phyloP scores from a whole-genome alignment of 2,329 filamentous ascomycete genomes.

The Tympanopsis confertula region DNA sequence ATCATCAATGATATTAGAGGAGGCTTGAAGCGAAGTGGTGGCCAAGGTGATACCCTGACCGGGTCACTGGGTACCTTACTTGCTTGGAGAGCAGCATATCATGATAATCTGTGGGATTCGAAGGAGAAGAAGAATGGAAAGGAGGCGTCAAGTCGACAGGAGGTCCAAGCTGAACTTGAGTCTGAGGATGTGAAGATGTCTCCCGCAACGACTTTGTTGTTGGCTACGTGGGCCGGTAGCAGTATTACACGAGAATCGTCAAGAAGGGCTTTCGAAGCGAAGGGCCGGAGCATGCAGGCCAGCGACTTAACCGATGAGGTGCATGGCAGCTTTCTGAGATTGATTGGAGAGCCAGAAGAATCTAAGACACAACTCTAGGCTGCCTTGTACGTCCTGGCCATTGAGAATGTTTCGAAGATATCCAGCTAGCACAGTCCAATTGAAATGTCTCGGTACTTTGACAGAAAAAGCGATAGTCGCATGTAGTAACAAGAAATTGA shows the following conservation, averaged over 20 bases:
- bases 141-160: constrained; percentile 20
- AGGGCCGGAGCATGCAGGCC: constrained; percentile 51
- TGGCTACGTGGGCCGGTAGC: constrained; percentile 50
- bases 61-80: constrained; percentile 50
- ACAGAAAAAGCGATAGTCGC: too few relatives aligned
- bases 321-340: constrained; percentile 43
- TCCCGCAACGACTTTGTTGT: constrained; percentile 22
- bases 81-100: constrained; percentile 50
- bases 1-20: constrained; percentile 46
- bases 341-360: constrained; percentile 41
- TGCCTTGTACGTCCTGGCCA: too few relatives aligned
- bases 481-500: too few relatives aligned
- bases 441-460: too few relatives aligned
- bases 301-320: constrained; percentile 55
- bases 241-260: constrained; percentile 57
- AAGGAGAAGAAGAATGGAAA: constrained; percentile 18
- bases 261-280: constrained; percentile 46
- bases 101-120: constrained; percentile 43
- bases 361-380: neutral
- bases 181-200: constrained; percentile 29
- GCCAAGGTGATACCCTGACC: constrained; percentile 55
- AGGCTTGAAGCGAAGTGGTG: constrained; percentile 50
- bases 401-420: too few relatives aligned
- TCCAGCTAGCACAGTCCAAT: too few relatives aligned
- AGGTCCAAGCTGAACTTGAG: constrained; percentile 23